Evolutionary conservation across 139 green algal genomes (phyloP), one percentile per base, ranked within the genome.

Genomic region (Dunaliella primolecta): DNA sequence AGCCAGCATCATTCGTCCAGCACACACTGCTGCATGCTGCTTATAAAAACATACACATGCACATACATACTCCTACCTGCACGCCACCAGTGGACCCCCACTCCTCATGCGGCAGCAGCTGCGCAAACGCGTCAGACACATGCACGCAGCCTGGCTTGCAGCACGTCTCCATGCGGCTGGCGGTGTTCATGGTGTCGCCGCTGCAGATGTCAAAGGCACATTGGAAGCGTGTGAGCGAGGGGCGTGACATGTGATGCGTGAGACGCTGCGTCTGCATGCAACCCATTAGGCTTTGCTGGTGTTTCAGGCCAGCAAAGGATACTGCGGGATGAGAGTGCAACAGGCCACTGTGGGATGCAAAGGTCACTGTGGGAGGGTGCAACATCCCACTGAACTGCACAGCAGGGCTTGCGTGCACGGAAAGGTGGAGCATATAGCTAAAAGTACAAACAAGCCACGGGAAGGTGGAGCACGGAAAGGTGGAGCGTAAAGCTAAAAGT

Each of bases 131-230:
- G 80, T 91, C 88, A 31, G 88, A 91, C 23, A 91, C 88, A 36
- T 91, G 88, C n/a, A 91, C 84, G 56, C 88, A 91, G 77, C 88
- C 88, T n/a, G 82, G 84, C 76, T 46, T 84, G 81, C 88, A 91
- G 15, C 85, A 89, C 27, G 29, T 83, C 74, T 91, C 88, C 85
- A 89, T 87, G 15, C 85, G 81, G 57, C 75, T 86, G 20, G 81
- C 75, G 3, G 85, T 86, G 85, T 86, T 88, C 78, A 83, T 83
- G 37, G 78, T 83, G 38, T 83, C 78, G 24, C 78, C 78, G 29
- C 78, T 83, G 78, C 78, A 77, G 11, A 21, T 15, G 15, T 64
- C 7, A 64, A 64, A 25, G 46, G 46, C 71, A 77, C 56, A 23
- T 20, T 23, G 23, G 20, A 23, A 72, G 20, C 20, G 56, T 83